Conservation (phyloP, 352 stramenopile species). For the Aphanomyces stellatus region DNA sequence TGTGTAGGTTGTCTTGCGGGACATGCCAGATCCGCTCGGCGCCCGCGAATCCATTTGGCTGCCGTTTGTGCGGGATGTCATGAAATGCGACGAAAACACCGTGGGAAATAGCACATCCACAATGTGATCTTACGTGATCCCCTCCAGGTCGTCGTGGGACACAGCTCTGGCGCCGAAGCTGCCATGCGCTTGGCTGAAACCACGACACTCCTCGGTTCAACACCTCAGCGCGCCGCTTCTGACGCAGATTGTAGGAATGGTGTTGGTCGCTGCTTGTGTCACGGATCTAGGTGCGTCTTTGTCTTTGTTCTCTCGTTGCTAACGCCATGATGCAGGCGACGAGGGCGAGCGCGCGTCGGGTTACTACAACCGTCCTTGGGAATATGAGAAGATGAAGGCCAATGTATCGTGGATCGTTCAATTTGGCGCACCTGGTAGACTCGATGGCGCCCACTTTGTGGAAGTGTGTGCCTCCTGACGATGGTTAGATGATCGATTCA, state of each 20-base stretch:
- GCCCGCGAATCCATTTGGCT: conserved; percentile 31
- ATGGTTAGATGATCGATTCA: conserved; percentile 50
- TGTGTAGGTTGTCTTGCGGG: conserved; percentile 16
- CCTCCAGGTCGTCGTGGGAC: conserved; percentile 28
- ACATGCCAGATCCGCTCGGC: conserved; percentile 29
- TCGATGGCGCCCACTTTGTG: neutral
- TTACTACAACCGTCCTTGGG: conserved; percentile 45
- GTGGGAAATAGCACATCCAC: no score
- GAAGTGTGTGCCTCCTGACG: neutral
- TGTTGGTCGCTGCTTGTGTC: conserved; percentile 53
- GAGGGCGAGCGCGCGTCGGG: conserved; percentile 43
- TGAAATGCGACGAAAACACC: conserved; percentile 25
- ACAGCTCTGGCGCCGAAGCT: conserved; percentile 54
- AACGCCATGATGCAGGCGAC: conserved; percentile 23
- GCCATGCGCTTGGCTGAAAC: conserved; percentile 46
- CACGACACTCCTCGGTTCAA: conserved; percentile 13
- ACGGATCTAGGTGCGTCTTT: conserved; percentile 34
- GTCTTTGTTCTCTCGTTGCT: neutral
- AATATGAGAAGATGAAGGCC: conserved; percentile 35
- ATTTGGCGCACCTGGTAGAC: conserved; percentile 37
- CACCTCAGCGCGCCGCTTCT: neutral
- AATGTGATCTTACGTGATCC: no score
- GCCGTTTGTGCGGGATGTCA: conserved; percentile 29
- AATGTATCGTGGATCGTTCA: conserved; percentile 49
- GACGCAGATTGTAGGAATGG: conserved; percentile 26